These are phyloP conservation scores for Metschnikowia anglica DNA, from an alignment of 805 yeast species.

Conservation along the genomic window DNA sequence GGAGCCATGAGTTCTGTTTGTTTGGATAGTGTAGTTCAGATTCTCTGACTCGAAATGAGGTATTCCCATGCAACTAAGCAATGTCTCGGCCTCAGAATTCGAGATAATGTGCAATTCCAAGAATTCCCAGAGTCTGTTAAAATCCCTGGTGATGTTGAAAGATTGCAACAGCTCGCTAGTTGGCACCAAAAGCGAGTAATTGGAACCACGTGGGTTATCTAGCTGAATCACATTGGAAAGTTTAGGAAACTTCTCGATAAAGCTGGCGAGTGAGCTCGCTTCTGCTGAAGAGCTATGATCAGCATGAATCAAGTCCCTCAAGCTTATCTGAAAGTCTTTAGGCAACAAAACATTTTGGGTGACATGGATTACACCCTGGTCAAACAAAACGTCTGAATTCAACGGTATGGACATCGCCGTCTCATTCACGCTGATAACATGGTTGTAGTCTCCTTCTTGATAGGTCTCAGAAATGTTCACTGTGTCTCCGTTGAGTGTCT, in stretches of 20 bases:
- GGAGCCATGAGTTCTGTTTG: constrained; percentile 16
- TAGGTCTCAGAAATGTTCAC: constrained; percentile 24
- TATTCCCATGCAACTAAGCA: constrained; percentile 48
- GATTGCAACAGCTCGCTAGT: constrained; percentile 52
- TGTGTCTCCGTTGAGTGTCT: constrained; percentile 30
- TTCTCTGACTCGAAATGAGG: constrained; percentile 7
- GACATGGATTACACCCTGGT: constrained; percentile 83
- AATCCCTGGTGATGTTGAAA: constrained; percentile 48
- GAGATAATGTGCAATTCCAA: constrained; percentile 70
- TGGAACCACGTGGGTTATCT: constrained; percentile 28
- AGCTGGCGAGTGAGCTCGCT: constrained; percentile 39
- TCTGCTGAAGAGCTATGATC: constrained; percentile 38
- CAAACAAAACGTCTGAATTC: constrained; percentile 68
- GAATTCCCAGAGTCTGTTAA: constrained; percentile 49
- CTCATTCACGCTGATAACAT: constrained; percentile 30
- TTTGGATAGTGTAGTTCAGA: constrained; percentile 12
- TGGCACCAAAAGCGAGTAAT: constrained; percentile 70
- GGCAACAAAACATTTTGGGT: constrained; percentile 60
- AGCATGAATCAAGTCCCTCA: constrained; percentile 54
- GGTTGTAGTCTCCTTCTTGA: constrained; percentile 23
- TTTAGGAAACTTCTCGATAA: constrained; percentile 45
- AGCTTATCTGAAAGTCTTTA: constrained; percentile 47
- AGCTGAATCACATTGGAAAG: constrained; percentile 43
- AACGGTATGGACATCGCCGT: constrained; percentile 36
- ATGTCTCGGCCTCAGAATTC: constrained; percentile 45